Evolutionary conservation across 2,329 filamentous ascomycete genomes (phyloP), one percentile per base, ranked within the genome.

Genomic region (Neofusicoccum cordaticola): DNA sequence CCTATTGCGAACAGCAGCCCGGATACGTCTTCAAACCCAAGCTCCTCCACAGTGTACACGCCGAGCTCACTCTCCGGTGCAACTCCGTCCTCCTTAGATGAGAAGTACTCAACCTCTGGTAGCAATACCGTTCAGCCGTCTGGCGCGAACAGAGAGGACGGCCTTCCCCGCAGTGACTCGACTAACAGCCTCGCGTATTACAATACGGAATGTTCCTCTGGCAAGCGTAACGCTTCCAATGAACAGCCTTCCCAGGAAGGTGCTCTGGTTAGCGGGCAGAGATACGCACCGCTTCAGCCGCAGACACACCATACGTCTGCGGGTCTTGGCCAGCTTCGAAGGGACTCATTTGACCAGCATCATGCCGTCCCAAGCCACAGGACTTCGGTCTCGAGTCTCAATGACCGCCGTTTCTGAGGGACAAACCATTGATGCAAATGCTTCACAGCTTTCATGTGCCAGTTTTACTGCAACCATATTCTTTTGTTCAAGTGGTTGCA

Each of bases 121-220:
- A n/a, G 17, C 15, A 50, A 62, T 22, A 11, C 35, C 13, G 17
- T 41, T 13, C 37, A 56, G 12, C 34, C 37, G 5, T n/a, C 37
- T 22, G 37, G 50, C 15, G 47, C 50, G 12, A 13, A 17, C 41
- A 35, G 61, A 22, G 51, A 58, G 4, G 51, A 48, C 9, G 51
- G 41, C 19, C 42, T 65, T 13, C 15, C 57, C 66, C 74, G 77
- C 13, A 69, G 72, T 11, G 71, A 71, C 50, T 76, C 75, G 13
- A 71, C 74, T 0, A 67, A 74, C 0, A 75, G 76, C 27, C 69
- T 77, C 8, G 82, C 82, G 66, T 75, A 74, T 57, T 81, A 80
- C 67, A 74, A 71, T 48, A 73, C 72, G 39, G 73, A 70, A 11
- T 73, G 70, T 60, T 68, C 70, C n/a, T 70, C 70, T 19, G 31